A percentile compares a stretch with the other conserved stretches of the same genome.
These are phyloP conservation scores for Claviceps maximensis DNA, from an alignment of 2,329 filamentous ascomycete species.

Conservation along the genomic window DNA sequence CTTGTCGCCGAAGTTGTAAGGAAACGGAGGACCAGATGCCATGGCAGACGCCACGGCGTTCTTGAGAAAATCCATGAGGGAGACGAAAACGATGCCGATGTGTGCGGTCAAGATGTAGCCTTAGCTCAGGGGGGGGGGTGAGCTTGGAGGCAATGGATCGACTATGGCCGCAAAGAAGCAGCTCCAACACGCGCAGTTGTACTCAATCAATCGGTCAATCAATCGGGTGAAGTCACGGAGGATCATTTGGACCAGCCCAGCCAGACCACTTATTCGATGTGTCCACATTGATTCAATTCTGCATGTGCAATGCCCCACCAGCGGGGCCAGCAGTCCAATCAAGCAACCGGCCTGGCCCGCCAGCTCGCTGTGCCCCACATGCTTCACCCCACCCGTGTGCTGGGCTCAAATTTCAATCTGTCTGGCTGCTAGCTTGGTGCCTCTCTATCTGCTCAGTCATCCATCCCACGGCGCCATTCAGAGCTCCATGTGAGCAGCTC, in stretches of 20 bases:
- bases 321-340: neutral
- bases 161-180: neutral
- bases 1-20: constrained; percentile 83
- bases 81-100: neutral
- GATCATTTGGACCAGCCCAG: too few relatives aligned
- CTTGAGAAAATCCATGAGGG: constrained; percentile 87
- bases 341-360: neutral
- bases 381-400: too few relatives aligned
- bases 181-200: neutral
- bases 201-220: too few relatives aligned
- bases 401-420: too few relatives aligned
- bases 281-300: too few relatives aligned
- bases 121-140: neutral
- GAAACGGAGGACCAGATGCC: constrained; percentile 84
- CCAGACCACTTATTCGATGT: too few relatives aligned
- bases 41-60: constrained; percentile 95
- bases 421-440: too few relatives aligned
- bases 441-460: neutral
- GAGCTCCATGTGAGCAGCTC: neutral
- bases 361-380: too few relatives aligned
- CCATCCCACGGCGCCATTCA: neutral
- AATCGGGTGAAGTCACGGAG: neutral
- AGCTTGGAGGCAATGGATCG: neutral
- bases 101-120: neutral
- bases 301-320: too few relatives aligned